These are phyloP conservation scores for Cajanus cajan DNA, from an alignment of 306 rosid genomes.

Conservation along the genomic window DNA sequence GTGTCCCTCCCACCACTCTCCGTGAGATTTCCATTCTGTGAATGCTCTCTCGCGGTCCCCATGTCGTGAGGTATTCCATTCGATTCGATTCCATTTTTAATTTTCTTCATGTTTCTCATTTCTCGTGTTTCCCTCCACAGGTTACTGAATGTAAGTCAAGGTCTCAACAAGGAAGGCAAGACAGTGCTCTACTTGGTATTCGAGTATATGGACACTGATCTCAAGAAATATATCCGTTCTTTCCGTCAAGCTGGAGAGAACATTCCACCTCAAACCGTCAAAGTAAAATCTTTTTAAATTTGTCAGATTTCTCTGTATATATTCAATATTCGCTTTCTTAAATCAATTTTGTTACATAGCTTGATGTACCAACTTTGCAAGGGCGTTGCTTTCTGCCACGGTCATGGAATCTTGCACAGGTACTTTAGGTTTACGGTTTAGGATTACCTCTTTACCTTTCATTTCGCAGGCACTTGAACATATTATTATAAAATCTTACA, in stretches of 20 bases:
- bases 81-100: too few species aligned
- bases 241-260: slow-evolving; percentile 63
- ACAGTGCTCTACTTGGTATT: slow-evolving; percentile 89
- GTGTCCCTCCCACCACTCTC: slow-evolving; percentile 97
- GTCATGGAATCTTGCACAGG: slow-evolving; percentile 96
- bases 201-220: slow-evolving; percentile 91
- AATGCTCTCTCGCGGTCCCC: slow-evolving; percentile 96
- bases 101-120: too few species aligned
- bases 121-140: too few species aligned
- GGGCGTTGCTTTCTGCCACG: slow-evolving; percentile 97
- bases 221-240: slow-evolving; percentile 71
- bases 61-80: slow-evolving; percentile 50
- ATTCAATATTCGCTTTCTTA: background rate
- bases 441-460: background rate
- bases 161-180: slow-evolving; percentile 86
- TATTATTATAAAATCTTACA: too few species aligned
- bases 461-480: background rate
- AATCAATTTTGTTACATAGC: slow-evolving; percentile 41
- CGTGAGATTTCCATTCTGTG: slow-evolving; percentile 90
- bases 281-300: slow-evolving; percentile 38
- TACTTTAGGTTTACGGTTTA: too few species aligned
- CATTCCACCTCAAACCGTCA: slow-evolving; percentile 49
- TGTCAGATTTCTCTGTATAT: background rate
- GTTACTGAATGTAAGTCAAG: slow-evolving; percentile 90
- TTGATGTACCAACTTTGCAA: slow-evolving; percentile 95